Percentiles rank a stretch among this genome's conserved stretches.
Evolutionary conservation across 2,329 filamentous ascomycete genomes (phyloP).

Genomic region (Cercospora zeina): DNA sequence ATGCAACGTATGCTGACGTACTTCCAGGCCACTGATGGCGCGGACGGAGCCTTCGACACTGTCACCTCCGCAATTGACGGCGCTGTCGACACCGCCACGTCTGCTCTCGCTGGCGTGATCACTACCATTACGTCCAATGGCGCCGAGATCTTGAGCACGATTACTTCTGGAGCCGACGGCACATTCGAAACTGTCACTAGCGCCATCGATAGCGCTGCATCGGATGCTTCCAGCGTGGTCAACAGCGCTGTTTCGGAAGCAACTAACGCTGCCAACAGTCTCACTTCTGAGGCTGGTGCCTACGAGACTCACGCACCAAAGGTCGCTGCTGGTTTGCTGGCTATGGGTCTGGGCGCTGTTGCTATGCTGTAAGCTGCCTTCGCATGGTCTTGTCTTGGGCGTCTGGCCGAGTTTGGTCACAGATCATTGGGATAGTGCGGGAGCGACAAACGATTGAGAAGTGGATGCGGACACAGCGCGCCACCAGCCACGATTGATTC

Average conservation of each 20-base stretch:
- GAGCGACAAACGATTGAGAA: neutral
- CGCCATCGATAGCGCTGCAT: slow-evolving; percentile 24
- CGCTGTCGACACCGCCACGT: slow-evolving; percentile 14
- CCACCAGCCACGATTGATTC: neutral
- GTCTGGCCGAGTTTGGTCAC: neutral
- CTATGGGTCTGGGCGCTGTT: slow-evolving; percentile 38
- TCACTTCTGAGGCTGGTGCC: slow-evolving; percentile 25
- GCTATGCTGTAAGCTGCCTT: slow-evolving; percentile 30
- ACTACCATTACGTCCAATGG: slow-evolving; percentile 23
- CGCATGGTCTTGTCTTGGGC: neutral
- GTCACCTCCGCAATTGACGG: slow-evolving; percentile 15
- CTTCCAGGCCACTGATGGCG: slow-evolving; percentile 20
- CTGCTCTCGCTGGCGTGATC: slow-evolving; percentile 20
- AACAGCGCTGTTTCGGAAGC: slow-evolving; percentile 16
- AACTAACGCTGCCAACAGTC: slow-evolving; percentile 12
- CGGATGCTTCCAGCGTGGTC: slow-evolving; percentile 18
- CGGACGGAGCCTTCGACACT: slow-evolving; percentile 16
- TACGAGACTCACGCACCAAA: slow-evolving; percentile 31
- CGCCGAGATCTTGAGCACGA: slow-evolving; percentile 27
- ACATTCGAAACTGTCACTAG: neutral
- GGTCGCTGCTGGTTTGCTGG: slow-evolving; percentile 37
- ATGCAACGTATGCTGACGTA: slow-evolving; percentile 1
- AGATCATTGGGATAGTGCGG: neutral
- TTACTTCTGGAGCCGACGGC: slow-evolving; percentile 22
- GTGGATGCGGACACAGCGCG: neutral